Conservation (phyloP, 257 asterid species). For the Hygrophila difformis region DNA sequence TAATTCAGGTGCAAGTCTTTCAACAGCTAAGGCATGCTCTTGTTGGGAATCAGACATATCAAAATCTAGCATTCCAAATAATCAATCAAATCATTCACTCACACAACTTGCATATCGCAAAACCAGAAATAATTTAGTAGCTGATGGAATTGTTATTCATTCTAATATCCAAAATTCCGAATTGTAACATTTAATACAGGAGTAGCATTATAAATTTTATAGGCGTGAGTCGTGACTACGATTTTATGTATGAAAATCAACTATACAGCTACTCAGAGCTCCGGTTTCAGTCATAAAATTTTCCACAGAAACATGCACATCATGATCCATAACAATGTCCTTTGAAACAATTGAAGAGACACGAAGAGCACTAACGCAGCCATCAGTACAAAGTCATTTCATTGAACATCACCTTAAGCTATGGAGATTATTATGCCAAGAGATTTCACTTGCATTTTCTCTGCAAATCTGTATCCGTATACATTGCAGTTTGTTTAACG, state of each 20-base stretch:
- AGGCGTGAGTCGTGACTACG: too few species aligned
- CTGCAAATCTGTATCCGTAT: too few species aligned
- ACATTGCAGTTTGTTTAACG: too few species aligned
- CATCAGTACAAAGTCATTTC: too few species aligned
- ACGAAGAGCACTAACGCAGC: too few species aligned
- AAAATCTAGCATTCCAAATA: constrained; percentile 36
- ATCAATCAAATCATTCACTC: constrained; percentile 5
- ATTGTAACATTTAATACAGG: too few species aligned
- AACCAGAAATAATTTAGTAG: background rate
- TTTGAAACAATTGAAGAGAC: background rate
- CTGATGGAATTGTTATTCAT: constrained; percentile 6
- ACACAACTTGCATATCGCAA: background rate
- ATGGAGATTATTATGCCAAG: too few species aligned
- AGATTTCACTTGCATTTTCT: too few species aligned
- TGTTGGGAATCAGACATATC: constrained; percentile 82
- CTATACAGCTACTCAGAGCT: too few species aligned
- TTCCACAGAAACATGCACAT: background rate
- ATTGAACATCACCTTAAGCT: too few species aligned
- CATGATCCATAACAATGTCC: background rate
- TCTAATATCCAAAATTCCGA: constrained; percentile 11
- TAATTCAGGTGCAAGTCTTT: constrained; percentile 64
- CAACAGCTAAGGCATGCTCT: constrained; percentile 91
- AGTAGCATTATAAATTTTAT: too few species aligned
- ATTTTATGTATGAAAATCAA: background rate
- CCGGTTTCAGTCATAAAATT: background rate